Evolutionary conservation across 108 stramenopile species (phyloP), one percentile per base, ranked within the genome.

Genomic region (Cyclostephanos invisitatus): DNA sequence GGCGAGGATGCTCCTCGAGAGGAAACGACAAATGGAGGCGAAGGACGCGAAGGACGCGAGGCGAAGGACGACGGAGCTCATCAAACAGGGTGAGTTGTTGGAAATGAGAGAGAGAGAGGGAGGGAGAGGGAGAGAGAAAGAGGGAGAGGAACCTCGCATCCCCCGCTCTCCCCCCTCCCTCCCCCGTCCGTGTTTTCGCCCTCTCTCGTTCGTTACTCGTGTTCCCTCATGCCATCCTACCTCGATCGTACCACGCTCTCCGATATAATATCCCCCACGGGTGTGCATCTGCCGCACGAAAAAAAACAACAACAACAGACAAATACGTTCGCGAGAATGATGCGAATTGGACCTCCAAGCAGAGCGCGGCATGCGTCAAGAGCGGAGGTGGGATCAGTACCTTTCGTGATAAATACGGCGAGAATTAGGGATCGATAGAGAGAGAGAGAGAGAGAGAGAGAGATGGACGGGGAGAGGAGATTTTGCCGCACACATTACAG

Each of bases 391-490:
- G 81, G 0, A 87, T 91, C 49, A 70, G 69, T 12, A 87, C 90
- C 32, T 91, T 91, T 72, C 81, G 90, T 17, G 90, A 91, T 42
- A 78, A 77, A 64, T 86, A 83, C 68, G 90, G 90, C 42, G 90
- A 91, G 75, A 65, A 72, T 20, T 78, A 75, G 20, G 3, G 20
- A 50, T 50, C n/a, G n/a, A n/a, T n/a, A n/a, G n/a, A n/a, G n/a
- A n/a, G n/a, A n/a, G n/a, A n/a, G n/a, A n/a, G n/a, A n/a, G n/a
- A n/a, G n/a, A n/a, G n/a, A n/a, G n/a, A n/a, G n/a, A n/a, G n/a
- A n/a, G n/a, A n/a, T n/a, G n/a, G n/a, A n/a, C n/a, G n/a, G n/a
- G n/a, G n/a, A n/a, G n/a, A n/a, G n/a, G n/a, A n/a, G n/a, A n/a
- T n/a, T n/a, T n/a, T n/a, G n/a, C n/a, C n/a, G n/a, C n/a, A n/a